Base-by-base conservation (phyloP, 202 grass and related monocot genomes). In the Zizania palustris region DNA sequence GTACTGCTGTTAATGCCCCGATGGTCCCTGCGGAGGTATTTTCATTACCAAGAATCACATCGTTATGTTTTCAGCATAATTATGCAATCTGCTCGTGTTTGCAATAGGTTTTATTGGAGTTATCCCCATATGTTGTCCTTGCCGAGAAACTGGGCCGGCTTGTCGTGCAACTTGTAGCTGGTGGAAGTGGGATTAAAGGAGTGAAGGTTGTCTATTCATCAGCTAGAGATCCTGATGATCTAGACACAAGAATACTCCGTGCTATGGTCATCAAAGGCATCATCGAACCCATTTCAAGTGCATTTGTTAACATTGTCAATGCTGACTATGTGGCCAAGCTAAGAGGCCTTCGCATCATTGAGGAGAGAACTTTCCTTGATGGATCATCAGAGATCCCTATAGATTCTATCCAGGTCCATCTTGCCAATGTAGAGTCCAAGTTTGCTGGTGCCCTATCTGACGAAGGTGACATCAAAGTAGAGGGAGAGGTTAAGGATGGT, bases 1-100 rank as follows among this genome's bases (percentile, higher is more conserved):
- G 90, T 34, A 88, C 93, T 51, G 82, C 90, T 37, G 93, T 97
- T 73, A 97, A 97, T 83, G 93, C 93, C 20, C 93, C 93, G 40
- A 88, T 90, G 90, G 83, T 97, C 67, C 77, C 85, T 40, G 8
- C 83, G 12, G 83, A 91, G 93, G 93, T 97, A 73, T 58, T 78
- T 37, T 7, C 60, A 11, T 76, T 37, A 61, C 60, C 5, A 66
- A 65, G 42, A 69, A 73, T 36, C 3, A 63, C 18, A 45, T 9
- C 38, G 3, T 56, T 63, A 5, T 35, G 20, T 28, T 16, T 40
- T 39, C 62, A 69, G 37, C 51, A 49, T 18, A 18, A 68, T 76
- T 57, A 44, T 48, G 28, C 45, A 65, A 16, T 49, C 4, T 73
- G 9, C 41, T 43, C 41, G 58, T 7, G 5, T 57, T 69, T 41